These are phyloP conservation scores for Phytophthora tubulina DNA, from an alignment of 352 stramenopile species.

Conservation along the genomic window DNA sequence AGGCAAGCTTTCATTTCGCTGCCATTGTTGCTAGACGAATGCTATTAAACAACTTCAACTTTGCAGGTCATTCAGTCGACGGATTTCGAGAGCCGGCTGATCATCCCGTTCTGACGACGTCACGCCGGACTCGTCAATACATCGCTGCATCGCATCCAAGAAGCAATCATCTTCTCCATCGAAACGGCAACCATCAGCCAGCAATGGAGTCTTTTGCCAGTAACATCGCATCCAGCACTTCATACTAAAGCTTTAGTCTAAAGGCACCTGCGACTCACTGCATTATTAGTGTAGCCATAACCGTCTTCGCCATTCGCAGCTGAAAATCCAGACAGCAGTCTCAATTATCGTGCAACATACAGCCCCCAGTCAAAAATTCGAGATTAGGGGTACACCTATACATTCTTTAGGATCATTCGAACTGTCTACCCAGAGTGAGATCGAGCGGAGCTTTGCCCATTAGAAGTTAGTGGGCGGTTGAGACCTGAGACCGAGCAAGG, in stretches of 20 bases:
- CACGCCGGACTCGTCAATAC: constrained; percentile 25
- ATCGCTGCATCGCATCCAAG: constrained; percentile 12
- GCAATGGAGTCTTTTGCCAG: too few species aligned
- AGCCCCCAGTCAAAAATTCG: constrained; percentile 11
- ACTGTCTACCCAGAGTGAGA: constrained; percentile 37
- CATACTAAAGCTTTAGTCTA: too few species aligned
- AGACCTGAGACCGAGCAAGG: constrained; percentile 19
- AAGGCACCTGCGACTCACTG: background rate
- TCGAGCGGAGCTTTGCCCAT: constrained; percentile 7
- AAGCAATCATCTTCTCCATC: constrained; percentile 23
- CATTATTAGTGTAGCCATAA: background rate
- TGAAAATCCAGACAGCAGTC: constrained; percentile 19
- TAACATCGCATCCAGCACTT: too few species aligned
- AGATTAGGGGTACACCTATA: constrained; percentile 9
- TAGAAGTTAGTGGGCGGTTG: constrained; percentile 15
- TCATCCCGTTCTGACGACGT: constrained; percentile 61
- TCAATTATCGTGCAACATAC: constrained; percentile 1
- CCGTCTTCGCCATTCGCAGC: constrained; percentile 21
- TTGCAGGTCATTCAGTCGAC: constrained; percentile 63
- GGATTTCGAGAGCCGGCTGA: constrained; percentile 68
- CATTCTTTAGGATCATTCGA: constrained; percentile 18
- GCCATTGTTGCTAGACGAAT: constrained; percentile 2
- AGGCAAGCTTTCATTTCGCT: constrained; percentile 34
- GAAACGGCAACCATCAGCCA: constrained; percentile 13
- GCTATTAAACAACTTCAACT: constrained; percentile 14